Conservation (phyloP, 495 filamentous ascomycete genomes). For the Daldinia decipiens region DNA sequence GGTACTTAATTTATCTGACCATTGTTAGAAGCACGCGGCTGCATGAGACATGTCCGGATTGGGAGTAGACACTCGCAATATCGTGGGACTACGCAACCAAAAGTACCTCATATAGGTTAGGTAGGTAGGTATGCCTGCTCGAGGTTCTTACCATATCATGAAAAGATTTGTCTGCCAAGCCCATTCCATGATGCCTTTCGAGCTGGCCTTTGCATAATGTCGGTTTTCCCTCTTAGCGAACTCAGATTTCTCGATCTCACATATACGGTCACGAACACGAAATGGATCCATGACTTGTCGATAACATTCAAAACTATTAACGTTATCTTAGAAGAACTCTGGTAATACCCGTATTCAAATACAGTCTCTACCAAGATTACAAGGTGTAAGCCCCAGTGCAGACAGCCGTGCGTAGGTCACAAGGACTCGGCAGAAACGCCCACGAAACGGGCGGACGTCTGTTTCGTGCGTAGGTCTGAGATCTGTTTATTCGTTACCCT, state of each 20-base stretch:
- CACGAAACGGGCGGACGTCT: not conserved
- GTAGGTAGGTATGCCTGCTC: too few relatives aligned
- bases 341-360: not conserved
- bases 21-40: not conserved
- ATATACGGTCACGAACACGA: not conserved
- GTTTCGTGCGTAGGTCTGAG: slow-evolving; percentile 10
- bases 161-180: too few relatives aligned
- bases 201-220: not conserved
- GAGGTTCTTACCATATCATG: not conserved
- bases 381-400: slow-evolving; percentile 7
- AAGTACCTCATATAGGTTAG: not conserved
- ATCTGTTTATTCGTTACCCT: not conserved
- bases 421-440: not conserved
- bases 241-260: not conserved
- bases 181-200: not conserved
- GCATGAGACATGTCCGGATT: slow-evolving; percentile 2
- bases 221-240: not conserved
- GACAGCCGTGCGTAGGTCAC: slow-evolving; percentile 24
- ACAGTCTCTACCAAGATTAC: slow-evolving; percentile 25
- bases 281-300: not conserved
- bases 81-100: not conserved
- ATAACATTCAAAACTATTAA: not conserved
- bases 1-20: not conserved
- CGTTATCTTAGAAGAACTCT: not conserved
- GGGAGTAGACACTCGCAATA: not conserved